Percentiles rank a stretch among this genome's conserved stretches.
Conservation (phyloP, 129 eudicot species). For the Silybum marianum region DNA sequence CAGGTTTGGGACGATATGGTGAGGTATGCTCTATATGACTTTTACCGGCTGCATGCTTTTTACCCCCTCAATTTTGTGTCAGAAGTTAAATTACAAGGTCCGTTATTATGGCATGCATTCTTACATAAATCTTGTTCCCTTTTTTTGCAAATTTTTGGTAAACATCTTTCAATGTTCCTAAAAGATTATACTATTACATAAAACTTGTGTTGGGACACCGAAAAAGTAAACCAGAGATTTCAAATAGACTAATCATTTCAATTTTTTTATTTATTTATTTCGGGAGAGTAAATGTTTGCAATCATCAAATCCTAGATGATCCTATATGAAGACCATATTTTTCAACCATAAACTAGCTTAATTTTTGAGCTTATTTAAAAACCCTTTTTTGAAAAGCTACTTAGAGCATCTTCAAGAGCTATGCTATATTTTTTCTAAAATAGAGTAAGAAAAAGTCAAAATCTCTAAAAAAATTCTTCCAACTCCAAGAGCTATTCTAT, state of each 20-base stretch:
- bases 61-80: not conserved
- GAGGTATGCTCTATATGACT: constrained; percentile 52
- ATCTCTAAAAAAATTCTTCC: too few species aligned
- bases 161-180: not conserved
- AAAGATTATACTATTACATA: not conserved
- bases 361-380: not conserved
- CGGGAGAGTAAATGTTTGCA: not conserved
- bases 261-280: not conserved
- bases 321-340: not conserved
- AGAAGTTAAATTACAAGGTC: not conserved
- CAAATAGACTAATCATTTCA: not conserved
- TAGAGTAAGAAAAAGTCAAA: too few species aligned
- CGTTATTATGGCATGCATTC: not conserved
- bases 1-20: constrained; percentile 93
- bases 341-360: not conserved
- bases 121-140: not conserved
- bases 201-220: not conserved
- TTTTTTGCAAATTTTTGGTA: not conserved
- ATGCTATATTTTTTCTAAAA: too few species aligned
- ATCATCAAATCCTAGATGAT: not conserved
- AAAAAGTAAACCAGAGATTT: not conserved
- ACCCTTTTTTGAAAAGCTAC: not conserved
- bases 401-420: not conserved
- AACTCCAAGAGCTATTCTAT: too few species aligned
- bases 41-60: not conserved